Percentiles rank a stretch among this genome's conserved stretches.
Conservation (phyloP, 345 rosid genomes). For the Hirschfeldia incana region DNA sequence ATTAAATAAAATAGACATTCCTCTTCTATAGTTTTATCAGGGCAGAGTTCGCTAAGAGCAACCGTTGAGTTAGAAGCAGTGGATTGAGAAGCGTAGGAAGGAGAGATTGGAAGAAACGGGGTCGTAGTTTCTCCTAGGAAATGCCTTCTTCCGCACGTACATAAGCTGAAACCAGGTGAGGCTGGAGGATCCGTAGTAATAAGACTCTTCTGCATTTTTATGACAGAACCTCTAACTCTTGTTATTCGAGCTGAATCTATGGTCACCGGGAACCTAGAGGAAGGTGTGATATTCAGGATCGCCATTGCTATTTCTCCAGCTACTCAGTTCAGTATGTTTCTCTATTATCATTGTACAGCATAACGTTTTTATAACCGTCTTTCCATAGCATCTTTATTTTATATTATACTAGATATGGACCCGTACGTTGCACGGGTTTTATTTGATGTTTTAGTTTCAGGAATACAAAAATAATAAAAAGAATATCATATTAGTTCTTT, state of each 20-base stretch:
- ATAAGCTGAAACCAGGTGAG: constrained; percentile 30
- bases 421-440: too few relatives aligned
- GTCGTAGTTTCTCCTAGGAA: constrained; percentile 45
- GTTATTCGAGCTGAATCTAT: neutral
- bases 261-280: neutral
- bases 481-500: too few relatives aligned
- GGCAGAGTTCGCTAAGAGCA: neutral
- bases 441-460: too few relatives aligned
- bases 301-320: neutral
- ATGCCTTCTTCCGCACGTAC: constrained; percentile 58
- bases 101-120: constrained; percentile 45
- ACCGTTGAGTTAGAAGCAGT: neutral
- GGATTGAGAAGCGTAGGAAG: constrained; percentile 47
- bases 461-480: too few relatives aligned
- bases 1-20: neutral
- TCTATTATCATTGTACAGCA: neutral
- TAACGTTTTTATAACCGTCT: neutral
- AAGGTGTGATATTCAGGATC: neutral
- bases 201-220: constrained; percentile 12
- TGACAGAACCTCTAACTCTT: constrained; percentile 5
- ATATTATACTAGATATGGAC: too few relatives aligned
- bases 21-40: neutral
- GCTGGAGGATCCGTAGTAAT: neutral
- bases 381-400: neutral
- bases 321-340: neutral